These are phyloP conservation scores for Cochlearia excelsa DNA, from an alignment of 345 rosid genomes.

Conservation along the genomic window DNA sequence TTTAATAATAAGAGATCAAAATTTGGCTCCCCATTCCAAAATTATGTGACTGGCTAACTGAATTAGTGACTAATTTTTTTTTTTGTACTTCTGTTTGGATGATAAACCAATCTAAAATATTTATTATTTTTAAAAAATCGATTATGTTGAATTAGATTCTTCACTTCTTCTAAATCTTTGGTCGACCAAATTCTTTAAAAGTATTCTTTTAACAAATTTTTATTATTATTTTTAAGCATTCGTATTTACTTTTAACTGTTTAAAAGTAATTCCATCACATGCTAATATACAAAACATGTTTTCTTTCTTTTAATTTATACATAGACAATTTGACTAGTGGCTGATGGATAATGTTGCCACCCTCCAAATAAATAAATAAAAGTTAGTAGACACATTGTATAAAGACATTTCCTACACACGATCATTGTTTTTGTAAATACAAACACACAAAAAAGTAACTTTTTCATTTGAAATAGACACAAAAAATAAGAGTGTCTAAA, in stretches of 20 bases:
- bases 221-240: background rate
- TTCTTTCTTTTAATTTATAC: constrained; percentile 8
- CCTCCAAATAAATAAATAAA: background rate
- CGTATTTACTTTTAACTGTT: background rate
- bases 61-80: too few relatives aligned
- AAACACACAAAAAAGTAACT: constrained; percentile 20
- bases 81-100: too few relatives aligned
- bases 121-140: too few relatives aligned
- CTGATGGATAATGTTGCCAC: constrained; percentile 26
- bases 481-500: background rate
- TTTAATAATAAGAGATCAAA: too few relatives aligned
- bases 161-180: too few relatives aligned
- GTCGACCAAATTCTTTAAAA: too few relatives aligned
- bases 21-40: too few relatives aligned
- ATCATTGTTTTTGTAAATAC: constrained; percentile 19
- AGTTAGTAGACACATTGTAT: constrained; percentile 19
- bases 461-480: constrained; percentile 10
- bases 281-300: constrained; percentile 13
- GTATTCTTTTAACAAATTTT: too few relatives aligned
- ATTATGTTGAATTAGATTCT: too few relatives aligned
- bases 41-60: too few relatives aligned
- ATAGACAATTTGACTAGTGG: constrained; percentile 22
- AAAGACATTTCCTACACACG: constrained; percentile 17
- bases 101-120: too few relatives aligned
- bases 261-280: background rate